phyloP scores from a whole-genome alignment of 1,284 basidiomycete genomes.

The Ustilago lituana region DNA sequence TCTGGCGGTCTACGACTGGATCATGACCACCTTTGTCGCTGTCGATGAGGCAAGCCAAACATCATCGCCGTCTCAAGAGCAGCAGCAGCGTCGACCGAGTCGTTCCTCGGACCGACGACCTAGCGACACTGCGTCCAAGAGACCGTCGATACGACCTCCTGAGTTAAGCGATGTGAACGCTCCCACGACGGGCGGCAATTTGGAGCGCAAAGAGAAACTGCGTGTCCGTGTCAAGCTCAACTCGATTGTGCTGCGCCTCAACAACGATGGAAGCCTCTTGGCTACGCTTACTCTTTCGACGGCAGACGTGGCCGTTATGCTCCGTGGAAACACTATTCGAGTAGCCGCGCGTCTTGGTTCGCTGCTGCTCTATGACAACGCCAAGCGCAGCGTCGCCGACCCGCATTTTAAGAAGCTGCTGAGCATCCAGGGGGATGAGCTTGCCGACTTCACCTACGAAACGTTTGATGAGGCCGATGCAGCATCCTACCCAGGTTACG shows the following conservation, averaged over 20 bases:
- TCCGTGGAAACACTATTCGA: slow-evolving; percentile 80
- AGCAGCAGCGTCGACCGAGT: slow-evolving; percentile 33
- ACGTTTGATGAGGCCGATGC: slow-evolving; percentile 78
- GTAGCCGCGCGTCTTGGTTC: slow-evolving; percentile 87
- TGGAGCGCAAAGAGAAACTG: slow-evolving; percentile 73
- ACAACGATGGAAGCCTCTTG: slow-evolving; percentile 78
- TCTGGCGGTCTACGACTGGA: slow-evolving; percentile 91
- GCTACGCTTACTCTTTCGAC: slow-evolving; percentile 91
- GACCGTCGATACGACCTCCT: slow-evolving; percentile 27
- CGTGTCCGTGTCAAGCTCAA: slow-evolving; percentile 86
- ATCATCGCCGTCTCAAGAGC: slow-evolving; percentile 8
- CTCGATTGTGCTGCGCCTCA: slow-evolving; percentile 83
- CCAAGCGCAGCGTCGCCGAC: slow-evolving; percentile 71
- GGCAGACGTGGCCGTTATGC: slow-evolving; percentile 83
- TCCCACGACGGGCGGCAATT: slow-evolving; percentile 11
- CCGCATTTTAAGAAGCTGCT: slow-evolving; percentile 83
- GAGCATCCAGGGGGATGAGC: slow-evolving; percentile 92
- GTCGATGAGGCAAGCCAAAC: slow-evolving; percentile 19
- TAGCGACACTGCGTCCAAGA: slow-evolving; percentile 34
- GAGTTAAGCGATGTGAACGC: slow-evolving; percentile 31
- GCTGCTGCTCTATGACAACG: slow-evolving; percentile 83
- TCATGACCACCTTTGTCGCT: slow-evolving; percentile 77
- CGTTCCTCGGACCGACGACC: slow-evolving; percentile 41
- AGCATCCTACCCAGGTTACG: slow-evolving; percentile 80
- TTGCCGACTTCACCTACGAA: slow-evolving; percentile 94